phyloP scores from a whole-genome alignment of 305 asterid species.

The Solanum hybrid region DNA sequence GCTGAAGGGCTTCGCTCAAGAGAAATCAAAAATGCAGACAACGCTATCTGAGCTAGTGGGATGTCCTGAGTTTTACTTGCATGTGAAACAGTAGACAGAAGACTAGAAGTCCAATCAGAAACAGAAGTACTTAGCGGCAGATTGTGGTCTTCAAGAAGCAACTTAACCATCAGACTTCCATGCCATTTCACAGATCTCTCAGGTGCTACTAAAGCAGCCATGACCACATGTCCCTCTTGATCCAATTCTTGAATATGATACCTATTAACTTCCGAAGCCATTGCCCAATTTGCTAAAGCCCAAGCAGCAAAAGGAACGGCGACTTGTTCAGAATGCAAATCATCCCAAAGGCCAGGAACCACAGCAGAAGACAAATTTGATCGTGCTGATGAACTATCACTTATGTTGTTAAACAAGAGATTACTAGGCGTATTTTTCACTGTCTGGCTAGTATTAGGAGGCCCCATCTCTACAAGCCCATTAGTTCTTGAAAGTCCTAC shows the following conservation, averaged over 20 bases:
- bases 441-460: slow-evolving; percentile 27
- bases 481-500: slow-evolving; percentile 68
- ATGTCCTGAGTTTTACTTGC: slow-evolving; percentile 84
- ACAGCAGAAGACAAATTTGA: slow-evolving; percentile 48
- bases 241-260: slow-evolving; percentile 90
- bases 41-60: slow-evolving; percentile 68
- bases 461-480: slow-evolving; percentile 43
- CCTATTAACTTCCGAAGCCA: slow-evolving; percentile 86
- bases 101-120: slow-evolving; percentile 85
- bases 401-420: slow-evolving; percentile 39
- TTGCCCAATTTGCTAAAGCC: slow-evolving; percentile 99
- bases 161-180: slow-evolving; percentile 84
- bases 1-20: slow-evolving; percentile 75
- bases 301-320: slow-evolving; percentile 99
- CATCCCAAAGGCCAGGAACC: slow-evolving; percentile 99
- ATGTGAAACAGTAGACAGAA: slow-evolving; percentile 77
- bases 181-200: slow-evolving; percentile 99
- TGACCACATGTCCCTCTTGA: slow-evolving; percentile 74
- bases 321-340: slow-evolving; percentile 83
- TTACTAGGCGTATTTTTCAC: slow-evolving; percentile 26
- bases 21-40: slow-evolving; percentile 77
- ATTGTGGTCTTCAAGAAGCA: slow-evolving; percentile 71
- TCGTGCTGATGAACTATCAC: slow-evolving; percentile 30
- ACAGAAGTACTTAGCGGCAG: slow-evolving; percentile 71
- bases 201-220: slow-evolving; percentile 87